These are phyloP conservation scores for Gamarada debralockiae DNA, from an alignment of 495 filamentous ascomycete species.

Conservation along the genomic window DNA sequence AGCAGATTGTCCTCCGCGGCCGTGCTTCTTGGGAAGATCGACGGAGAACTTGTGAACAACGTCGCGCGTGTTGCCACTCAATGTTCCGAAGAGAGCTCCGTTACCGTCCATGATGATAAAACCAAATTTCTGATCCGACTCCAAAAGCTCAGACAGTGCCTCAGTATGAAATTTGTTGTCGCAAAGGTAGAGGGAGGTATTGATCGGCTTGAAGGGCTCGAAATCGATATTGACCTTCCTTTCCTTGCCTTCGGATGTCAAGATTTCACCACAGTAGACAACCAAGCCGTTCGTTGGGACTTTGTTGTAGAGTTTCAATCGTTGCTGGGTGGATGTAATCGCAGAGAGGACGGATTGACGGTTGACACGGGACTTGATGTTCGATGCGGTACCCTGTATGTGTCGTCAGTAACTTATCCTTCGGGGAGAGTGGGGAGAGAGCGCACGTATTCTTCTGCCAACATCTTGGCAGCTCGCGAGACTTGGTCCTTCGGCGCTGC, in stretches of 20 bases:
- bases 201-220: slow-evolving; percentile 99
- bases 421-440: neutral
- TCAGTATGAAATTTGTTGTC: slow-evolving; percentile 99
- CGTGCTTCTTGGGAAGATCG: slow-evolving; percentile 98
- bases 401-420: slow-evolving; percentile 21
- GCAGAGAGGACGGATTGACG: slow-evolving; percentile 94
- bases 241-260: slow-evolving; percentile 97
- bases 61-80: slow-evolving; percentile 95
- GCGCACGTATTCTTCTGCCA: slow-evolving; percentile 98
- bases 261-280: slow-evolving; percentile 99
- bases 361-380: slow-evolving; percentile 99
- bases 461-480: slow-evolving; percentile 95
- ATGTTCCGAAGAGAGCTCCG: slow-evolving; percentile 91
- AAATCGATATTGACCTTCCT: slow-evolving; percentile 99
- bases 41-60: slow-evolving; percentile 97
- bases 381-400: slow-evolving; percentile 85
- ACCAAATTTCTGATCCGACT: slow-evolving; percentile 97
- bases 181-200: slow-evolving; percentile 97
- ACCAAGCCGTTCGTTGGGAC: slow-evolving; percentile 96
- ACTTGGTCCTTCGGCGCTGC: slow-evolving; percentile 96
- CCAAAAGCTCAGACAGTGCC: slow-evolving; percentile 89
- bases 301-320: slow-evolving; percentile 97
- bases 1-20: slow-evolving; percentile 98
- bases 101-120: slow-evolving; percentile 99
- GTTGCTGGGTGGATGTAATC: slow-evolving; percentile 98